These are phyloP conservation scores for Mycena chlorophos DNA, from an alignment of 768 basidiomycete genomes.

Conservation along the genomic window DNA sequence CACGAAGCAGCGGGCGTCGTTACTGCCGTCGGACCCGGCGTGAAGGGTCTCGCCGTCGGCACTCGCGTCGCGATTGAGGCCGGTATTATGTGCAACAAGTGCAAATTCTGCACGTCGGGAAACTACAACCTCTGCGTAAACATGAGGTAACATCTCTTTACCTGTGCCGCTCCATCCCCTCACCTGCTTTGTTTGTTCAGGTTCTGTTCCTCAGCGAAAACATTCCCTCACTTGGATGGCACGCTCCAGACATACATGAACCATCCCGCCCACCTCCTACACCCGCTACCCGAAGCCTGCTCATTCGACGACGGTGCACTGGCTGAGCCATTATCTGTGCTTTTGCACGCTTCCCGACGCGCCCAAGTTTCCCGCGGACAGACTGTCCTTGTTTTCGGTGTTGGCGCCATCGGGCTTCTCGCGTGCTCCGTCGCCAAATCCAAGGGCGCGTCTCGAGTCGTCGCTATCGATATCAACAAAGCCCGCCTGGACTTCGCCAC, in stretches of 20 bases:
- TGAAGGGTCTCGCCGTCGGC: conserved; percentile 63
- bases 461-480: conserved; percentile 84
- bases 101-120: conserved; percentile 67
- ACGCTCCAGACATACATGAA: conserved; percentile 87
- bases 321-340: conserved; percentile 92
- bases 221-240: conserved; percentile 91
- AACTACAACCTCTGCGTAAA: conserved; percentile 92
- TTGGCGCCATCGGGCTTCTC: conserved; percentile 90
- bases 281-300: conserved; percentile 81
- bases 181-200: too few relatives aligned
- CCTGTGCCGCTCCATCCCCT: too few relatives aligned
- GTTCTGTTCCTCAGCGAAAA: conserved; percentile 88
- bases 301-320: conserved; percentile 82
- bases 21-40: conserved; percentile 77
- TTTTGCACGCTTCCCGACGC: conserved; percentile 63
- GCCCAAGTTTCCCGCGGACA: conserved; percentile 51
- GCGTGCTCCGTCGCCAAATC: conserved; percentile 78
- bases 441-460: conserved; percentile 67
- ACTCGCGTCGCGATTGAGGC: conserved; percentile 94
- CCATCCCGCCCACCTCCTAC: conserved; percentile 82
- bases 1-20: conserved; percentile 92
- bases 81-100: conserved; percentile 82
- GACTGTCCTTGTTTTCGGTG: conserved; percentile 85
- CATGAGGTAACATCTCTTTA: too few relatives aligned
- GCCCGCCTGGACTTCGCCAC: conserved; percentile 78